Evolutionary conservation across 148 eudicot genomes (phyloP).

Genomic region (Rhododendron henanense): DNA sequence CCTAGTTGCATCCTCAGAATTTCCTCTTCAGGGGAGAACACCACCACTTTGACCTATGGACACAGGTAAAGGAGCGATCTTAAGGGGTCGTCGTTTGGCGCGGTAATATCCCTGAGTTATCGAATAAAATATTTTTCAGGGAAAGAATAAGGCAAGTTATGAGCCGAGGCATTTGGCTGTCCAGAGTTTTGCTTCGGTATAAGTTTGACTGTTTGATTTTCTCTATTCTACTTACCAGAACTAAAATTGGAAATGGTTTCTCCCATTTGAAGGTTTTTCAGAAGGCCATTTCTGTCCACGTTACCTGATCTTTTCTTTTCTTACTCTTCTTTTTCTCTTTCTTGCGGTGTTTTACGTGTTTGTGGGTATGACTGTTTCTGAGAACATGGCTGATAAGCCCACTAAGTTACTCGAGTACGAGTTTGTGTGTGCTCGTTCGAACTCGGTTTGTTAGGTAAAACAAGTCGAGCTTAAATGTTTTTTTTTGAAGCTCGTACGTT

Average conservation of each 20-base stretch:
- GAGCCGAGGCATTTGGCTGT: background rate
- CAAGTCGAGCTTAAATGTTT: background rate
- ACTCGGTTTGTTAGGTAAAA: background rate
- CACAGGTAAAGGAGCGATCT: background rate
- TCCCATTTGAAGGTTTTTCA: background rate
- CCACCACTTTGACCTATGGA: background rate
- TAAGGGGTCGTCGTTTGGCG: background rate
- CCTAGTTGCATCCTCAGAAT: slow-evolving; percentile 20
- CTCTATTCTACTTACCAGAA: background rate
- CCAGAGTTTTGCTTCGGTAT: background rate
- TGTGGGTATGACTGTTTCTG: background rate
- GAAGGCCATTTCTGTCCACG: background rate
- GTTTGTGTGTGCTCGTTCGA: background rate
- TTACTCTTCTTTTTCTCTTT: background rate
- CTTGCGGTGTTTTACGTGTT: background rate
- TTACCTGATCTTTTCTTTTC: background rate
- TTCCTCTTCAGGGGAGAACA: background rate
- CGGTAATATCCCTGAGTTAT: background rate
- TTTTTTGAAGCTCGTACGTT: background rate
- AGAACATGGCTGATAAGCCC: background rate
- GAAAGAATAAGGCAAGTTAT: background rate
- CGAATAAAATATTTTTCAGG: background rate
- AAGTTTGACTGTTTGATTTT: background rate
- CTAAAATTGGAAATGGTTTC: background rate
- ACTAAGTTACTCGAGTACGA: background rate